Evolutionary conservation across 2,329 filamentous ascomycete genomes (phyloP).

Genomic region (Ceratocystis albifundus): DNA sequence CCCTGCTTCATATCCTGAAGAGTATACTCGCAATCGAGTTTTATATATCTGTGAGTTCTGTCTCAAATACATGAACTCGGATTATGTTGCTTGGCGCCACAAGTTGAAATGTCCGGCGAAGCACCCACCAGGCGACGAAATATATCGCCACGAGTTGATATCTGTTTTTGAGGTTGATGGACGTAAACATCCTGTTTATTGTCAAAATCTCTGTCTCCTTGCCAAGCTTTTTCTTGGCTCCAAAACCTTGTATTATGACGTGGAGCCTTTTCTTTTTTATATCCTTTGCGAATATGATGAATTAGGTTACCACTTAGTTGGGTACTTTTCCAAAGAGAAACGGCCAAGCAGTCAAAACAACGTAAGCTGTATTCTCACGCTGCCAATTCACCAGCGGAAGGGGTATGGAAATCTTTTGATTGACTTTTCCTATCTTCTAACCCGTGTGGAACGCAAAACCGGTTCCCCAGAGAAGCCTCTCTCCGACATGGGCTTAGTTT

Average conservation of each 20-base stretch:
- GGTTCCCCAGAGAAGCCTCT: conserved; percentile 95
- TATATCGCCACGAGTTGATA: conserved; percentile 80
- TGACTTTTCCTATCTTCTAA: conserved; percentile 95
- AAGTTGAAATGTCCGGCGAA: conserved; percentile 95
- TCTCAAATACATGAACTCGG: conserved; percentile 98
- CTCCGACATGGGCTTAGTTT: conserved; percentile 95
- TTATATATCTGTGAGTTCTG: conserved; percentile 99
- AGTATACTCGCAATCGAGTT: conserved; percentile 91
- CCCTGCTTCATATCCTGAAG: conserved; percentile 92
- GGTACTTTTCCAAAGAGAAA: conserved; percentile 99
- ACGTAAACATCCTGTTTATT: conserved; percentile 95
- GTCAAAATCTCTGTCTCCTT: conserved; percentile 89
- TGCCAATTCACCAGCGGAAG: conserved; percentile 93
- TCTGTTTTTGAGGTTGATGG: conserved; percentile 98
- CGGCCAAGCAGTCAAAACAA: conserved; percentile 90
- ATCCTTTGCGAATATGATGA: conserved; percentile 92
- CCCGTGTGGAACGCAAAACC: conserved; percentile 82
- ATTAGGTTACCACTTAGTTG: conserved; percentile 87
- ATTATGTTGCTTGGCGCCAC: conserved; percentile 95
- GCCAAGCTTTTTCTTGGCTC: conserved; percentile 97
- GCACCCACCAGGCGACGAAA: conserved; percentile 93
- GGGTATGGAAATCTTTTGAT: conserved; percentile 95
- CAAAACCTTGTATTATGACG: conserved; percentile 96
- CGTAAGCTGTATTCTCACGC: conserved; percentile 89
- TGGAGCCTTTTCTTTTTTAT: conserved; percentile 94